phyloP scores from a whole-genome alignment of 2,329 filamentous ascomycete genomes.

The Ascosphaera apis region DNA sequence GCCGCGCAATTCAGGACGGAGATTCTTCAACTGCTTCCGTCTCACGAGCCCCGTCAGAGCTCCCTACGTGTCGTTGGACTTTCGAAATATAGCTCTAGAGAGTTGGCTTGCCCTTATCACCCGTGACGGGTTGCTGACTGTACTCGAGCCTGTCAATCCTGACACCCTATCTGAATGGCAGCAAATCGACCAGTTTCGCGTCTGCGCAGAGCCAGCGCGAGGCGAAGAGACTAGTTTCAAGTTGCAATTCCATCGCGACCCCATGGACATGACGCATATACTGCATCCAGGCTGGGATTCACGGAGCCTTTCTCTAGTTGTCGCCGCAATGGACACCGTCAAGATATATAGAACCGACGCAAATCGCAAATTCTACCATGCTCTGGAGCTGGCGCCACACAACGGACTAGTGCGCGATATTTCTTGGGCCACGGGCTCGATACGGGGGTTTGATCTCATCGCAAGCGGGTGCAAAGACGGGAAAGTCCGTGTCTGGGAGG shows the following conservation, averaged over 20 bases:
- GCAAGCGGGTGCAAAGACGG: slow-evolving; percentile 89
- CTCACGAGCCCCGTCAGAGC: slow-evolving; percentile 42
- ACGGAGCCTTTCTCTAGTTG: slow-evolving; percentile 59
- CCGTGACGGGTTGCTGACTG: slow-evolving; percentile 52
- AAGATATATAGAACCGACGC: slow-evolving; percentile 59
- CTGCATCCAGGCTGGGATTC: slow-evolving; percentile 58
- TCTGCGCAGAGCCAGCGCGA: slow-evolving; percentile 42
- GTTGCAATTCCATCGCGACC: slow-evolving; percentile 72
- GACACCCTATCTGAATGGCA: slow-evolving; percentile 60
- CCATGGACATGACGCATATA: slow-evolving; percentile 45
- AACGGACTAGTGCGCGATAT: slow-evolving; percentile 63
- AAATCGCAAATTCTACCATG: slow-evolving; percentile 62
- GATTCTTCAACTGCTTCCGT: slow-evolving; percentile 51
- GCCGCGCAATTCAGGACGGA: slow-evolving; percentile 45
- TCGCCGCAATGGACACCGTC: slow-evolving; percentile 65
- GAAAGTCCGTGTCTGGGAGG: slow-evolving; percentile 64
- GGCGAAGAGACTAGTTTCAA: slow-evolving; percentile 75
- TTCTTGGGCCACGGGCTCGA: slow-evolving; percentile 79
- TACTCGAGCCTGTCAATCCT: slow-evolving; percentile 69
- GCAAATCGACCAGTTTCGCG: slow-evolving; percentile 50
- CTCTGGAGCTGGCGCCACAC: slow-evolving; percentile 52
- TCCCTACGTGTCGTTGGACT: slow-evolving; percentile 55
- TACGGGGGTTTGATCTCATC: slow-evolving; percentile 70
- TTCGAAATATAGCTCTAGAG: slow-evolving; percentile 63
- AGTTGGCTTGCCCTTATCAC: slow-evolving; percentile 72